A percentile compares a stretch with the other conserved stretches of the same genome.
These are phyloP conservation scores for Ustilago esculenta DNA, from an alignment of 1,284 basidiomycete genomes.

Conservation along the genomic window DNA sequence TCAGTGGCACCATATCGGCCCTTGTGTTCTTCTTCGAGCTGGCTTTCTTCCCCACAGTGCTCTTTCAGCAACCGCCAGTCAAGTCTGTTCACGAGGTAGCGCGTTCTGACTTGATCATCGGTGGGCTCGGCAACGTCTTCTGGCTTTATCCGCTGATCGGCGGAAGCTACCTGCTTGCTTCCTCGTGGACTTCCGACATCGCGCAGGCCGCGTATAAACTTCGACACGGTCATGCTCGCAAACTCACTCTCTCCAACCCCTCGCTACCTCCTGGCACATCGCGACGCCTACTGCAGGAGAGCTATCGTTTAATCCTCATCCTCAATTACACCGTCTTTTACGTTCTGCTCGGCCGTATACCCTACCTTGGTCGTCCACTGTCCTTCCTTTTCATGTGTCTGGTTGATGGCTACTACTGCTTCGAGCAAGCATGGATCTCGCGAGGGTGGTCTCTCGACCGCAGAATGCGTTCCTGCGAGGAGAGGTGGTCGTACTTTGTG, in stretches of 20 bases:
- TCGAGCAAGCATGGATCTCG: constrained; percentile 63
- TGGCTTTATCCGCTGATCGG: constrained; percentile 65
- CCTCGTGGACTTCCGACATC: constrained; percentile 63
- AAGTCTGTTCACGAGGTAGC: constrained; percentile 12
- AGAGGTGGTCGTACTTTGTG: constrained; percentile 64
- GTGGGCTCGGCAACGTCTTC: constrained; percentile 53
- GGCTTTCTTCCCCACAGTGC: constrained; percentile 60
- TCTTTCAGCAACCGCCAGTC: constrained; percentile 38
- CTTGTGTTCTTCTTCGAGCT: constrained; percentile 63
- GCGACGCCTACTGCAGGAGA: constrained; percentile 51
- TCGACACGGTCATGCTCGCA: constrained; percentile 28
- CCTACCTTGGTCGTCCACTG: constrained; percentile 52
- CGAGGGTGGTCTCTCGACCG: constrained; percentile 54
- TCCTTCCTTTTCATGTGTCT: constrained; percentile 63
- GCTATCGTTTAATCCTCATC: constrained; percentile 57
- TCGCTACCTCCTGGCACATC: constrained; percentile 45
- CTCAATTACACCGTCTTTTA: constrained; percentile 58
- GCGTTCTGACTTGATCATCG: constrained; percentile 19
- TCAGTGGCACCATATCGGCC: constrained; percentile 55
- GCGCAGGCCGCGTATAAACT: constrained; percentile 60
- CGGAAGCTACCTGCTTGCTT: constrained; percentile 60
- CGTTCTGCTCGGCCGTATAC: constrained; percentile 50
- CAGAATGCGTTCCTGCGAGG: constrained; percentile 64
- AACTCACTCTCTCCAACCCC: constrained; percentile 31
- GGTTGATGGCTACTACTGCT: constrained; percentile 66